Conservation (phyloP, 2,329 filamentous ascomycete genomes). For the Zymoseptoria tritici region DNA sequence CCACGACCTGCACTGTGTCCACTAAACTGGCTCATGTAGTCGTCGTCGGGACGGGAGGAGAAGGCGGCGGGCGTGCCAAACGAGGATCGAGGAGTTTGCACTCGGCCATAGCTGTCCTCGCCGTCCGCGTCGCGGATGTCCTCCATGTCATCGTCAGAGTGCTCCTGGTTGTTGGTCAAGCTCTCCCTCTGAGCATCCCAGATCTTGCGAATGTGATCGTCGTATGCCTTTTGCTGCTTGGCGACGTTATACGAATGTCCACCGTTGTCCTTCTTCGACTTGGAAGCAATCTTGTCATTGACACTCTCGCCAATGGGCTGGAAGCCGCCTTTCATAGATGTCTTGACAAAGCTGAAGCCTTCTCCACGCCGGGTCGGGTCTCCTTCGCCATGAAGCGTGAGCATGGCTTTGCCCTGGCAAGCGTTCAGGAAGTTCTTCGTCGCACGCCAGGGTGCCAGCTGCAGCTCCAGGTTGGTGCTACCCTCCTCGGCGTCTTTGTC, state of each 20-base stretch:
- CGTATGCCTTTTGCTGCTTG: slow-evolving; percentile 84
- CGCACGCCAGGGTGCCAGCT: slow-evolving; percentile 91
- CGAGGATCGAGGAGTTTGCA: slow-evolving; percentile 60
- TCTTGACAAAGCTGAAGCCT: slow-evolving; percentile 94
- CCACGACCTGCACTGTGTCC: slow-evolving; percentile 37
- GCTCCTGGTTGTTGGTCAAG: slow-evolving; percentile 64
- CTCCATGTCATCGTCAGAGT: slow-evolving; percentile 67
- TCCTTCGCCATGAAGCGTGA: slow-evolving; percentile 86
- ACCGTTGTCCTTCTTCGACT: slow-evolving; percentile 59
- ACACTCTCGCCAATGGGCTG: slow-evolving; percentile 83
- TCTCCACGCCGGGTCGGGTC: slow-evolving; percentile 90
- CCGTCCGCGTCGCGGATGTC: slow-evolving; percentile 47
- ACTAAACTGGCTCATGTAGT: slow-evolving; percentile 54
- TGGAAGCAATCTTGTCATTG: slow-evolving; percentile 77
- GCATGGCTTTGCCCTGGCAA: slow-evolving; percentile 91
- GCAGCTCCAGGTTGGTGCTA: slow-evolving; percentile 71
- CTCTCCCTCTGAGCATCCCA: slow-evolving; percentile 83
- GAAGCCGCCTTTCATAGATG: slow-evolving; percentile 97
- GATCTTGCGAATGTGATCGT: slow-evolving; percentile 81
- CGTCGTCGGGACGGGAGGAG: slow-evolving; percentile 60
- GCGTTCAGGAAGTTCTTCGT: slow-evolving; percentile 96
- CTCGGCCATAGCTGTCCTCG: slow-evolving; percentile 30
- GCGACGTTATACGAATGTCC: slow-evolving; percentile 98
- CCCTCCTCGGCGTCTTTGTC: slow-evolving; percentile 56
- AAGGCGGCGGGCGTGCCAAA: slow-evolving; percentile 51